Evolutionary conservation across 2,329 filamentous ascomycete species (phyloP).

Genomic region (Trichoderma sp.): DNA sequence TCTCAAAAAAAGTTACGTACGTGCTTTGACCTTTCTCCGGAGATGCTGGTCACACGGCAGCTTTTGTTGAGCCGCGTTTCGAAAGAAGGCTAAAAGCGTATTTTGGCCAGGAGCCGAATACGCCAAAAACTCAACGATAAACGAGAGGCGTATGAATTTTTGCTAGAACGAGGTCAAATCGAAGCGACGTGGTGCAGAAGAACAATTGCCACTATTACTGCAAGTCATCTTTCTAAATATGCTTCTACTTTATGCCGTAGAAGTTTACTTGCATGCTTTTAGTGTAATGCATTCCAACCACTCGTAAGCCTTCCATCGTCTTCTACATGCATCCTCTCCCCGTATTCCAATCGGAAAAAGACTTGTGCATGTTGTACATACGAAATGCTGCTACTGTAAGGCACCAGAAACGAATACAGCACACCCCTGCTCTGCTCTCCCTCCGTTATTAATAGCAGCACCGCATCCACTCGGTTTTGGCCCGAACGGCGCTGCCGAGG

Average conservation of each 20-base stretch:
- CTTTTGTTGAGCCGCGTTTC: not conserved
- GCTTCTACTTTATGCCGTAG: not conserved
- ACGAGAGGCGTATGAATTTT: not conserved
- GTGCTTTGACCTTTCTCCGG: not conserved
- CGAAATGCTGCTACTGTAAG: not conserved
- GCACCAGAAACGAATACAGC: not conserved
- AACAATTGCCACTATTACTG: not conserved
- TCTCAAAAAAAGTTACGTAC: not conserved
- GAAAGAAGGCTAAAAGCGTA: not conserved
- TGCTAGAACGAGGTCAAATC: too few relatives aligned
- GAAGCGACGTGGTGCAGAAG: not conserved
- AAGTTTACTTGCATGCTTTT: not conserved
- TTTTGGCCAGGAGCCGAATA: not conserved
- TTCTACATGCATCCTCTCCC: not conserved
- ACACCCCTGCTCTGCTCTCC: not conserved
- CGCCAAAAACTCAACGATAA: not conserved
- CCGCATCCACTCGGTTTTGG: not conserved
- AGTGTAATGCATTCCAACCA: not conserved
- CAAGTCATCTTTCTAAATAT: not conserved
- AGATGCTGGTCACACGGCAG: not conserved
- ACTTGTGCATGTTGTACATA: not conserved
- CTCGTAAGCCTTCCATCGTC: not conserved
- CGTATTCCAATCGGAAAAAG: not conserved
- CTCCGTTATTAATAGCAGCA: conserved; percentile 18
- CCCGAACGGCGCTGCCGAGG: conserved; percentile 9